Percentiles rank a stretch among this genome's conserved stretches.
phyloP scores from a whole-genome alignment of 495 filamentous ascomycete genomes.

The Acidomyces sp. region DNA sequence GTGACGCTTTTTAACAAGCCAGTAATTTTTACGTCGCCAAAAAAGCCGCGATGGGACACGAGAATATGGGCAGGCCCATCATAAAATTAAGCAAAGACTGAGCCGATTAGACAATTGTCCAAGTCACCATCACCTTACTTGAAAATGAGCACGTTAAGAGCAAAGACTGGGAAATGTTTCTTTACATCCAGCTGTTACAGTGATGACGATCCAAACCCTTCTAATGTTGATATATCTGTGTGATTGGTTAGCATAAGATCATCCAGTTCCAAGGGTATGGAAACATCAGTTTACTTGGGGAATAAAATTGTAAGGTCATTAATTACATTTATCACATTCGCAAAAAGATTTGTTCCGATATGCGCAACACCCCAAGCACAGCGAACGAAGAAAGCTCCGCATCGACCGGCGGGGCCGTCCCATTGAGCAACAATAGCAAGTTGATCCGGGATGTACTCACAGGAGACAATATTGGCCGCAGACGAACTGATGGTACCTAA shows the following conservation, averaged over 20 bases:
- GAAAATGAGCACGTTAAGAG: background rate
- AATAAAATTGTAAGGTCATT: conserved; percentile 48
- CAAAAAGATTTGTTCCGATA: conserved; percentile 45
- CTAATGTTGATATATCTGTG: conserved; percentile 47
- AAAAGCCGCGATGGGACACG: conserved; percentile 55
- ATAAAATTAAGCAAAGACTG: conserved; percentile 46
- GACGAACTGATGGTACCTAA: conserved; percentile 27
- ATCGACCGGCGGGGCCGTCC: conserved; percentile 39
- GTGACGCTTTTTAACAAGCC: conserved; percentile 45
- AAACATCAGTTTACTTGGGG: too few species aligned
- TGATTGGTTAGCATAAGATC: too few species aligned
- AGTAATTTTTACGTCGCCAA: conserved; percentile 55
- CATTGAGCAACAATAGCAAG: conserved; percentile 29
- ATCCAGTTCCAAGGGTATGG: too few species aligned
- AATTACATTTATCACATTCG: conserved; percentile 43
- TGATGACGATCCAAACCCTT: conserved; percentile 41
- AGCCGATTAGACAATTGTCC: conserved; percentile 48
- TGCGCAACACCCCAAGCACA: conserved; percentile 28
- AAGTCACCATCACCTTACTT: conserved; percentile 34
- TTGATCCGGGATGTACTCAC: conserved; percentile 42
- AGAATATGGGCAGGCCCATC: conserved; percentile 43
- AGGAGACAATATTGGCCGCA: conserved; percentile 30
- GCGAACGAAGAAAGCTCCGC: conserved; percentile 45
- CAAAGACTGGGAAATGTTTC: too few species aligned
- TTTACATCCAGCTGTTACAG: conserved; percentile 39